Evolutionary conservation across 768 basidiomycete genomes (phyloP).

Genomic region (Rhodocollybia butyracea): DNA sequence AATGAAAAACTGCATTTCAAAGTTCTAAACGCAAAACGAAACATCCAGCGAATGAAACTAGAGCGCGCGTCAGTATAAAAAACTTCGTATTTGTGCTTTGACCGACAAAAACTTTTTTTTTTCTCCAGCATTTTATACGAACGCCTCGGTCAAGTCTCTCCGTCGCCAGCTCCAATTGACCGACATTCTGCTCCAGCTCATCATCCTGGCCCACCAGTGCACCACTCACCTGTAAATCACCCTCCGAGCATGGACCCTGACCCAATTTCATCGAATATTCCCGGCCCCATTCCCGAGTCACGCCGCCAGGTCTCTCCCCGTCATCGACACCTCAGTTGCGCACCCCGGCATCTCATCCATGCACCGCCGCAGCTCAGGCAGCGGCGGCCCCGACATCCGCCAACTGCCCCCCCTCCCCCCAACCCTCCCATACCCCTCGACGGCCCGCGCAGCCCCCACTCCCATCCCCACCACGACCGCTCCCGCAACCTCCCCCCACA

Average conservation of each 20-base stretch:
- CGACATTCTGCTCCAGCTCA: slow-evolving; percentile 9
- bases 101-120: slow-evolving; percentile 5
- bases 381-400: slow-evolving; percentile 34
- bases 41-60: slow-evolving; percentile 82
- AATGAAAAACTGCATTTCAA: slow-evolving; percentile 87
- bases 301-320: slow-evolving; percentile 42
- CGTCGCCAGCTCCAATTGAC: slow-evolving; percentile 28
- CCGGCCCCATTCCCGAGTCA: slow-evolving; percentile 43
- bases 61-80: slow-evolving; percentile 84
- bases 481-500: slow-evolving; percentile 45
- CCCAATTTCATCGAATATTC: slow-evolving; percentile 46
- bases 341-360: slow-evolving; percentile 19
- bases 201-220: slow-evolving; percentile 12
- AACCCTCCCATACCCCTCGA: slow-evolving; percentile 39
- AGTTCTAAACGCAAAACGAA: slow-evolving; percentile 73
- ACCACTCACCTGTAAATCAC: slow-evolving; percentile 30
- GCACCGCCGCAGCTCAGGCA: slow-evolving; percentile 27
- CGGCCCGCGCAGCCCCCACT: slow-evolving; percentile 43
- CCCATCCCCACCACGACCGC: slow-evolving; percentile 32
- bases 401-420: slow-evolving; percentile 49
- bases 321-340: slow-evolving; percentile 43
- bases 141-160: slow-evolving; percentile 60
- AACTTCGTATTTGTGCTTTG: slow-evolving; percentile 15
- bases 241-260: slow-evolving; percentile 42
- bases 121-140: slow-evolving; percentile 69